Conservation (phyloP, 805 yeast species). For the Saccharomycopsis sp. region DNA sequence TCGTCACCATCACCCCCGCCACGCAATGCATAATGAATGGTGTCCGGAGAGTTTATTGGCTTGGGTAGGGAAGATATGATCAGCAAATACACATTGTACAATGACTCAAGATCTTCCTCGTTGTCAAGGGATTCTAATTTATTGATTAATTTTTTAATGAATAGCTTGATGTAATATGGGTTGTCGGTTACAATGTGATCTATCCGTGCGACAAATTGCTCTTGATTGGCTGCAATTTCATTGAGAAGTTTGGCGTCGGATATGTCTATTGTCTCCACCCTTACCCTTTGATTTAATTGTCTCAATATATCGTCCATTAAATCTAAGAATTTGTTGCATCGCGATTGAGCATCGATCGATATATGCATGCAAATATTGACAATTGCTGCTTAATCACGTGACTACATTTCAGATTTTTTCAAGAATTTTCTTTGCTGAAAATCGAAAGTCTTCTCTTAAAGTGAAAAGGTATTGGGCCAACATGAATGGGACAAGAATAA, state of each 20-base stretch:
- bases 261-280: slow-evolving; percentile 20
- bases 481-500: background rate
- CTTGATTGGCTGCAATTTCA: slow-evolving; percentile 23
- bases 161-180: slow-evolving; percentile 43
- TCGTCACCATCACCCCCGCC: too few relatives aligned
- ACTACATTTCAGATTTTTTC: too few relatives aligned
- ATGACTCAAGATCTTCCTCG: slow-evolving; percentile 24
- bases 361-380: background rate
- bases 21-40: slow-evolving; percentile 26
- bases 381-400: background rate
- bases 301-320: slow-evolving; percentile 24
- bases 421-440: too few relatives aligned
- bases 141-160: slow-evolving; percentile 37
- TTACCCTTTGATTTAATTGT: slow-evolving; percentile 29
- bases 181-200: slow-evolving; percentile 28
- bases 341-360: background rate
- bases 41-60: slow-evolving; percentile 8
- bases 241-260: slow-evolving; percentile 13
- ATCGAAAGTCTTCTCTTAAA: background rate
- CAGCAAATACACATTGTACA: slow-evolving; percentile 28
- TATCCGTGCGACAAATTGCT: background rate
- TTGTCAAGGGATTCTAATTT: slow-evolving; percentile 16
- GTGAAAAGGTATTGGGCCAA: background rate
- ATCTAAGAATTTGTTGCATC: background rate
- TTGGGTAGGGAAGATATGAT: slow-evolving; percentile 26